Percentiles rank a stretch among this genome's conserved stretches.
These are phyloP conservation scores for Globisporangium megalacanthum DNA, from an alignment of 352 stramenopile genomes.

Conservation along the genomic window DNA sequence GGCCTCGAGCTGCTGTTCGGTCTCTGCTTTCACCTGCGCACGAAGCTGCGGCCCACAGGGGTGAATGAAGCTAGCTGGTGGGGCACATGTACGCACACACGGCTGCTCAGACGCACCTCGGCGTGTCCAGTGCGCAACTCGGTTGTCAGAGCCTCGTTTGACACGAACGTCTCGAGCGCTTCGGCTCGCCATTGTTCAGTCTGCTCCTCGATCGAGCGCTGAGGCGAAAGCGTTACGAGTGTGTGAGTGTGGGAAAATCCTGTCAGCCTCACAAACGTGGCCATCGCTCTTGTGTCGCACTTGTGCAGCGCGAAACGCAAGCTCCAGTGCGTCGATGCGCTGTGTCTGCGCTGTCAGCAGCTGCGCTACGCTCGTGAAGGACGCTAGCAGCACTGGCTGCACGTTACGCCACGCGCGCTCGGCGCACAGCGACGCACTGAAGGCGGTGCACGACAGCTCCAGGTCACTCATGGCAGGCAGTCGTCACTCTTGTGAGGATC, in stretches of 20 bases:
- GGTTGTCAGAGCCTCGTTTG: background rate
- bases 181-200: background rate
- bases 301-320: constrained; percentile 3
- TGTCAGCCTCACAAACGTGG: no score
- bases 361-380: constrained; percentile 31
- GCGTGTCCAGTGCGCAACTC: background rate
- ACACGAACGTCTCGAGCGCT: background rate
- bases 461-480: background rate
- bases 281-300: background rate
- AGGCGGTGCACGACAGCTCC: background rate
- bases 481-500: background rate
- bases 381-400: constrained; percentile 37
- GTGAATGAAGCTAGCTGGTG: background rate
- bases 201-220: background rate
- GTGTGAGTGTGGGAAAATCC: no score
- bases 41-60: background rate
- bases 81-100: background rate
- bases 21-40: background rate
- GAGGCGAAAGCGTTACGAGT: background rate
- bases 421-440: constrained; percentile 23
- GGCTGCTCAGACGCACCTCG: background rate
- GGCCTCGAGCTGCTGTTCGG: background rate
- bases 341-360: constrained; percentile 32
- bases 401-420: constrained; percentile 66
- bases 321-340: constrained; percentile 15